Conservation (phyloP, 495 filamentous ascomycete species). For the Penicillium psychrofluorescens region DNA sequence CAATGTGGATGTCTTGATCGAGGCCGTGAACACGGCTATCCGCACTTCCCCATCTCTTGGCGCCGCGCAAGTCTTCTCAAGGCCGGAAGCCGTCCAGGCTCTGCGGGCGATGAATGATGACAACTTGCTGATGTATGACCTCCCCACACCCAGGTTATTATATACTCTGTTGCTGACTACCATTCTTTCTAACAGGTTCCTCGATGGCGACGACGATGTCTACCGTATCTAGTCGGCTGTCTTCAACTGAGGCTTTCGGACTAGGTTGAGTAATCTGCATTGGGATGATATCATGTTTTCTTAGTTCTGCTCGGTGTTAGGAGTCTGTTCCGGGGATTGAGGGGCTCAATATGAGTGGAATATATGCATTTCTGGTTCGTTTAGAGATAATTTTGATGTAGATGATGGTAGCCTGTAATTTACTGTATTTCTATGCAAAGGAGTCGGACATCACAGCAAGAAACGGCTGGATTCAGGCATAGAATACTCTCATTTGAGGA, state of each 20-base stretch:
- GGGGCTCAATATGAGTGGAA: conserved; percentile 11
- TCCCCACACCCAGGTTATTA: background rate
- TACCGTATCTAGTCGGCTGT: conserved; percentile 36
- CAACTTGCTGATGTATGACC: conserved; percentile 89
- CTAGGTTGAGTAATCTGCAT: conserved; percentile 18
- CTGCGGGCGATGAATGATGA: conserved; percentile 69
- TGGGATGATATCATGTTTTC: conserved; percentile 20
- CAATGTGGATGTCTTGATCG: conserved; percentile 64
- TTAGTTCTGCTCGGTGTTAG: conserved; percentile 16
- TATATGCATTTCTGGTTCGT: conserved; percentile 6
- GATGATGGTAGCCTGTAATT: too few relatives aligned
- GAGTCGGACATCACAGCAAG: too few relatives aligned
- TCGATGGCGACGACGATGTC: conserved; percentile 44
- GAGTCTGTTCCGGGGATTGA: conserved; percentile 5
- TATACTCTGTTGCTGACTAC: conserved; percentile 2
- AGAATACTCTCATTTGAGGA: too few relatives aligned
- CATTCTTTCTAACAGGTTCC: conserved; percentile 31
- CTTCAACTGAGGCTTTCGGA: conserved; percentile 6
- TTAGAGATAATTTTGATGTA: too few relatives aligned
- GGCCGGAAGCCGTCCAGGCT: conserved; percentile 67
- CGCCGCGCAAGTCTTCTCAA: conserved; percentile 50
- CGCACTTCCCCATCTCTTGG: conserved; percentile 26
- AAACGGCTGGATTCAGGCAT: too few relatives aligned
- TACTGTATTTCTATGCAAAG: too few relatives aligned
- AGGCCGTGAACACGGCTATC: conserved; percentile 69